These are phyloP conservation scores for Dioscorea zingiberensis DNA, from an alignment of 106 monocot species.

Conservation along the genomic window DNA sequence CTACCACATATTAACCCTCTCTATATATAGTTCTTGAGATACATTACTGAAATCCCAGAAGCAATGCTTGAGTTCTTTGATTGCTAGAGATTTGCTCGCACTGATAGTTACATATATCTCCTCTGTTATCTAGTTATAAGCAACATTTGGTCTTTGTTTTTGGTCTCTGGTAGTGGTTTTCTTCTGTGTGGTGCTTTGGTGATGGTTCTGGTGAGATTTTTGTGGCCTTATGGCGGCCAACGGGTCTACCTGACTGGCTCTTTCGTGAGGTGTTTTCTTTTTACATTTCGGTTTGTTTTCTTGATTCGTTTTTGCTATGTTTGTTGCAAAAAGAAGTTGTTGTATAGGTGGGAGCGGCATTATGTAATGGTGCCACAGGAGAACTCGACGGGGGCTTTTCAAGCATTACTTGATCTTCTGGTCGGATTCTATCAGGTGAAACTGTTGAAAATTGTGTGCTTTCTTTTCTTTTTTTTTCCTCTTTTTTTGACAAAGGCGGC, in stretches of 20 bases:
- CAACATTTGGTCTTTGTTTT: not conserved
- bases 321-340: not conserved
- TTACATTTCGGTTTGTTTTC: not conserved
- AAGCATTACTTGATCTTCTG: no score
- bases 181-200: not conserved
- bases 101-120: not conserved
- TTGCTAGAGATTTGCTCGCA: not conserved
- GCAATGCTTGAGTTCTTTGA: not conserved
- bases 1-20: no score
- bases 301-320: not conserved
- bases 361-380: not conserved
- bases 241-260: constrained; percentile 5
- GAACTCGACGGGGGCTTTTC: no score
- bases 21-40: no score
- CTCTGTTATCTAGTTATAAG: not conserved
- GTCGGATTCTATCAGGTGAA: no score
- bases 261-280: constrained; percentile 5
- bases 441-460: no score
- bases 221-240: constrained; percentile 15
- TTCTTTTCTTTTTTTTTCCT: no score
- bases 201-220: constrained; percentile 11
- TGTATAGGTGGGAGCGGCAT: not conserved
- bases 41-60: no score
- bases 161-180: not conserved
- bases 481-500: no score